Evolutionary conservation across 225 moss, liverwort and hornwort species (phyloP).

Genomic region (Pseudoscleropodium purum): DNA sequence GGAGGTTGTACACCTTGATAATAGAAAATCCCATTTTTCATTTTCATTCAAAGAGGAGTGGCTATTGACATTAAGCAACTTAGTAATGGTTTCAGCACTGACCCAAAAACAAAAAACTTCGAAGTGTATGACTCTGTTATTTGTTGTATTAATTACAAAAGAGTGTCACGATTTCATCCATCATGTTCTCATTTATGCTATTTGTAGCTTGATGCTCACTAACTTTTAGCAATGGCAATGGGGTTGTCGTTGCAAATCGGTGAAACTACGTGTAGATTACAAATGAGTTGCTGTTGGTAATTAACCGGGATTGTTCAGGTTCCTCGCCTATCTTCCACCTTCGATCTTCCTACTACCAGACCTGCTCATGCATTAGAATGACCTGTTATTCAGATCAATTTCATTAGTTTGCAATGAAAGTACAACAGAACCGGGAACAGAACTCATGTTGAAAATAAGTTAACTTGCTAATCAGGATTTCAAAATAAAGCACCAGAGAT

Average conservation of each 20-base stretch:
- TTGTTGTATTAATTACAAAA: background rate
- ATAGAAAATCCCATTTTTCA: background rate
- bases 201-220: background rate
- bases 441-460: background rate
- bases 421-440: background rate
- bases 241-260: background rate
- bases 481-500: background rate
- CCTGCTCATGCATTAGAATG: background rate
- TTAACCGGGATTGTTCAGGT: background rate
- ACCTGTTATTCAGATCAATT: background rate
- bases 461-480: background rate
- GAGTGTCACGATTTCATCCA: background rate
- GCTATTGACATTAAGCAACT: too few relatives aligned
- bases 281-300: background rate
- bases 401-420: background rate
- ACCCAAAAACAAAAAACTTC: too few relatives aligned
- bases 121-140: background rate
- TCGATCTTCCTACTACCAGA: background rate
- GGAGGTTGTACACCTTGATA: too few relatives aligned
- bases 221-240: background rate
- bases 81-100: background rate
- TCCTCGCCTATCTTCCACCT: background rate
- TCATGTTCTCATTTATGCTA: background rate
- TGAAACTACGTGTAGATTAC: background rate
- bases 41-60: too few relatives aligned